Evolutionary conservation across 257 asterid genomes (phyloP).

Genomic region (Solanum sitiens): DNA sequence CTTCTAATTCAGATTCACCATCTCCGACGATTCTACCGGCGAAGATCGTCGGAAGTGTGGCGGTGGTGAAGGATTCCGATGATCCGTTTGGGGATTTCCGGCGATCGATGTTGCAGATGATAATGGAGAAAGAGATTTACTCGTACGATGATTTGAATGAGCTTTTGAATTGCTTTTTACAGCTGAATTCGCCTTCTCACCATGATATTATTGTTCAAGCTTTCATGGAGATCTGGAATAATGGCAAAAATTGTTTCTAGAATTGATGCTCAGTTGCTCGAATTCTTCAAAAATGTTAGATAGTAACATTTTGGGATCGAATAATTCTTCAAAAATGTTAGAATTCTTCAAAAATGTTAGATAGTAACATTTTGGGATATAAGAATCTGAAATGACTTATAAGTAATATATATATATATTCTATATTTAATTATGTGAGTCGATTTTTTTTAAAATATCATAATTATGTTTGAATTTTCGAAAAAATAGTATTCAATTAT

Average conservation of each 20-base stretch:
- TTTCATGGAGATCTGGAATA: slow-evolving; percentile 54
- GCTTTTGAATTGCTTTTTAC: slow-evolving; percentile 53
- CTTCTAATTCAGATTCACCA: slow-evolving; percentile 12
- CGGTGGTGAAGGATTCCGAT: slow-evolving; percentile 54
- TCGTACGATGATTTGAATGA: slow-evolving; percentile 41
- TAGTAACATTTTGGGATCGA: accelerated
- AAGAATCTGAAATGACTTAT: neutral
- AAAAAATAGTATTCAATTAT: too few species aligned
- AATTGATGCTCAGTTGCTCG: neutral
- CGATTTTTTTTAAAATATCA: accelerated
- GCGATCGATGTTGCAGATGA: slow-evolving; percentile 74
- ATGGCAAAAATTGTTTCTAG: neutral
- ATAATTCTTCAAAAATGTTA: too few species aligned
- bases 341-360: too few species aligned
- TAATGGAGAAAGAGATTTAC: slow-evolving; percentile 42
- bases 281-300: neutral
- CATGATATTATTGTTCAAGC: slow-evolving; percentile 50
- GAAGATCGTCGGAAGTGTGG: slow-evolving; percentile 34
- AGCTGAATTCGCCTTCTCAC: slow-evolving; percentile 45
- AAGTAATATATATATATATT: too few species aligned
- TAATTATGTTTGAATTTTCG: too few species aligned
- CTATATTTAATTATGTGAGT: too few species aligned
- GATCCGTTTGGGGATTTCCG: slow-evolving; percentile 73
- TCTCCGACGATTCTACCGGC: neutral
- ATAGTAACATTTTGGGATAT: too few species aligned